Conservation (phyloP, 192 early-diverging fungal genomes). For the Coemansia sp. region DNA sequence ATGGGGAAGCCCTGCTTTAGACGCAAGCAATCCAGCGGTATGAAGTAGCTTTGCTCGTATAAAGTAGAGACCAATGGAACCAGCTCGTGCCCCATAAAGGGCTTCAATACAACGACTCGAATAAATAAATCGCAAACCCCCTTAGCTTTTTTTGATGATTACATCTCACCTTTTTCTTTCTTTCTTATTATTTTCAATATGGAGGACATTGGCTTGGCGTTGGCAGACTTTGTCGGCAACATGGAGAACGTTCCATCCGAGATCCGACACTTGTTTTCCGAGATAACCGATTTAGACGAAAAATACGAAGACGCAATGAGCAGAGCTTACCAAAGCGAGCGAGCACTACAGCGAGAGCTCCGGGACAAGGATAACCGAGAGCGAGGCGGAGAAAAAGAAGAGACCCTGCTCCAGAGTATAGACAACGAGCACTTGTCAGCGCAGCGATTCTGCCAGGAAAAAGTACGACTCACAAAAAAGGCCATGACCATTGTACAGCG, state of each 20-base stretch:
- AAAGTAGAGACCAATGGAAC: too few relatives aligned
- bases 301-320: conserved; percentile 41
- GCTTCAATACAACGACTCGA: too few relatives aligned
- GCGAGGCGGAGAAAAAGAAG: conserved; percentile 18
- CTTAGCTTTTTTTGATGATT: too few relatives aligned
- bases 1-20: conserved; percentile 2
- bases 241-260: conserved; percentile 55
- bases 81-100: too few relatives aligned
- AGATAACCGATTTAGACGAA: conserved; percentile 53
- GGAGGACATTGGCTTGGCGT: conserved; percentile 54
- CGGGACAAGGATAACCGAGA: conserved; percentile 35
- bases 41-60: too few relatives aligned
- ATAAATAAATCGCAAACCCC: too few relatives aligned
- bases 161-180: too few relatives aligned
- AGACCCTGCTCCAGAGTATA: conserved; percentile 14
- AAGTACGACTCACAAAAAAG: conserved; percentile 42
- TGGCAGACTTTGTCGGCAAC: conserved; percentile 57
- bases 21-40: background rate
- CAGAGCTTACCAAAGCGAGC: conserved; percentile 26
- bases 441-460: conserved; percentile 33
- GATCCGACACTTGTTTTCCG: conserved; percentile 47
- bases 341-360: conserved; percentile 24
- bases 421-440: conserved; percentile 31
- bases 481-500: conserved; percentile 50
- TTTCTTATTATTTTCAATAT: conserved; percentile 19